Conservation (phyloP, 1,284 basidiomycete genomes). For the Cryptococcus wingfieldii region DNA sequence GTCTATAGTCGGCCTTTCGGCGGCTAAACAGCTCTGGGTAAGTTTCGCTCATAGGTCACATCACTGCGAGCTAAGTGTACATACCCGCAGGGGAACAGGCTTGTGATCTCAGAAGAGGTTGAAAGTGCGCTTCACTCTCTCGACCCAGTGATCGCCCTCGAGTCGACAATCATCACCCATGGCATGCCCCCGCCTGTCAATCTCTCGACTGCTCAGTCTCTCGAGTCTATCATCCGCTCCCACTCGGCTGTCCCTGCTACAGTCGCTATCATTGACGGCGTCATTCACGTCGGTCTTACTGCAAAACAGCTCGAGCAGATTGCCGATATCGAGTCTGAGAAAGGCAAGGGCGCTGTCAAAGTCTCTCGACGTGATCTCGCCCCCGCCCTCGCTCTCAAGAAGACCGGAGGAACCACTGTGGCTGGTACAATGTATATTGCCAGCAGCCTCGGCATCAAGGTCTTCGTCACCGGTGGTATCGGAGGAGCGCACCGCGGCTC, state of each 20-base stretch:
- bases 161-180: constrained; percentile 86
- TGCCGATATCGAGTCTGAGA: constrained; percentile 56
- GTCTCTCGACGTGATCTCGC: constrained; percentile 84
- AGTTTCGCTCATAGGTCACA: too few relatives aligned
- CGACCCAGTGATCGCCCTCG: constrained; percentile 53
- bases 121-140: constrained; percentile 63
- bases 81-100: constrained; percentile 14
- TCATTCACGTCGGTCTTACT: constrained; percentile 78
- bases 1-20: too few relatives aligned
- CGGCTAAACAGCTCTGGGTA: too few relatives aligned
- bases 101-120: constrained; percentile 58
- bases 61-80: too few relatives aligned
- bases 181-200: constrained; percentile 81
- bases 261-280: constrained; percentile 77
- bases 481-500: constrained; percentile 85
- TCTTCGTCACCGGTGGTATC: constrained; percentile 53
- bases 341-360: constrained; percentile 55
- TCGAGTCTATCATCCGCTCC: constrained; percentile 73
- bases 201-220: constrained; percentile 64
- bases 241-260: constrained; percentile 82
- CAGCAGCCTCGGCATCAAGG: constrained; percentile 75
- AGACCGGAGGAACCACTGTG: constrained; percentile 86
- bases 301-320: constrained; percentile 65
- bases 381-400: constrained; percentile 62
- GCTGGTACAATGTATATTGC: constrained; percentile 81